phyloP scores from a whole-genome alignment of 2,329 filamentous ascomycete species.

The Penicillium paneum region DNA sequence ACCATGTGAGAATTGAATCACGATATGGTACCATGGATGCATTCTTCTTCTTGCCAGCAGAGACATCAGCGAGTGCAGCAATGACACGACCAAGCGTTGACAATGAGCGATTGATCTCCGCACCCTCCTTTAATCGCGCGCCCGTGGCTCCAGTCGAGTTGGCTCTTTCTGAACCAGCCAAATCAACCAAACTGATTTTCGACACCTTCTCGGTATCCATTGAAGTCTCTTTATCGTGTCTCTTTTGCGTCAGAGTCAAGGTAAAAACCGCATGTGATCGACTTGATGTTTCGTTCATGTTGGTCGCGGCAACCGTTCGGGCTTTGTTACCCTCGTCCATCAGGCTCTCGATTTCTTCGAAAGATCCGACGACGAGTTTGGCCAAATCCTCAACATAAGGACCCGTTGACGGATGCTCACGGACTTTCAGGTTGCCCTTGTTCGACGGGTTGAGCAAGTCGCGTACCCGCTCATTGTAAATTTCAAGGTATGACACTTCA shows the following conservation, averaged over 20 bases:
- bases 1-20: conserved; percentile 94
- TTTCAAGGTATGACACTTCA: conserved; percentile 97
- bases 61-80: conserved; percentile 87
- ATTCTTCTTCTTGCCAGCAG: conserved; percentile 73
- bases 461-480: conserved; percentile 96
- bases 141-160: conserved; percentile 96
- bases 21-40: conserved; percentile 85
- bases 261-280: conserved; percentile 98
- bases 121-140: conserved; percentile 91
- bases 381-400: conserved; percentile 98
- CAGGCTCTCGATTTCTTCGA: conserved; percentile 91
- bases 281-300: conserved; percentile 99
- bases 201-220: conserved; percentile 98
- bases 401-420: conserved; percentile 95
- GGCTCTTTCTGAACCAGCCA: conserved; percentile 95
- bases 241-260: conserved; percentile 89
- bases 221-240: conserved; percentile 83
- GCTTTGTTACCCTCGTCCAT: conserved; percentile 99
- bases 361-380: conserved; percentile 88
- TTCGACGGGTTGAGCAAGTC: conserved; percentile 93
- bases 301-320: conserved; percentile 93
- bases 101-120: conserved; percentile 95
- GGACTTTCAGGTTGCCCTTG: conserved; percentile 93
- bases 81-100: conserved; percentile 97
- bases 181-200: conserved; percentile 95